phyloP scores from a whole-genome alignment of 2,329 filamentous ascomycete species.

The Fusarium chaquense region DNA sequence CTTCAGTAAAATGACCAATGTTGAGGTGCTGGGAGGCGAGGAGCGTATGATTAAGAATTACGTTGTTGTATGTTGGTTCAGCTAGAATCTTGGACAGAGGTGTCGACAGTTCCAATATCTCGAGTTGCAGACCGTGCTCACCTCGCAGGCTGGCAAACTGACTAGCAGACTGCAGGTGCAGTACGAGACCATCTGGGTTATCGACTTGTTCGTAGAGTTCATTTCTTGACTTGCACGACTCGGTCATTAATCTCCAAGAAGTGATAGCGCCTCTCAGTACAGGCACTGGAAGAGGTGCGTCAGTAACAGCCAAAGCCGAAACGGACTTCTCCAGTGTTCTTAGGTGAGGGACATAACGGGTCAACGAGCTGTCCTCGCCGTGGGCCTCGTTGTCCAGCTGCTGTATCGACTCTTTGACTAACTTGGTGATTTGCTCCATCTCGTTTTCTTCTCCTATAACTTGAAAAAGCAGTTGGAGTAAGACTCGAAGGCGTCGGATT shows the following conservation, averaged over 20 bases:
- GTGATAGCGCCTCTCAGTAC: slow-evolving; percentile 55
- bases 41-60: slow-evolving; percentile 61
- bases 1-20: slow-evolving; percentile 65
- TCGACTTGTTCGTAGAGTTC: slow-evolving; percentile 62
- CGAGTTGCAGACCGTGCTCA: slow-evolving; percentile 59
- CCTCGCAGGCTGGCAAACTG: slow-evolving; percentile 66
- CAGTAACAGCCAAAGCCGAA: slow-evolving; percentile 56
- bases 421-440: slow-evolving; percentile 54
- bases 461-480: slow-evolving; percentile 62
- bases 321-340: slow-evolving; percentile 60
- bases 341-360: slow-evolving; percentile 62
- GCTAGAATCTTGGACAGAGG: slow-evolving; percentile 55
- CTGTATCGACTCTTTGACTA: slow-evolving; percentile 55
- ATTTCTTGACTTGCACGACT: slow-evolving; percentile 53
- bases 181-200: slow-evolving; percentile 61
- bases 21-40: slow-evolving; percentile 66
- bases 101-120: slow-evolving; percentile 61
- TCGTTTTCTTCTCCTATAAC: slow-evolving; percentile 60
- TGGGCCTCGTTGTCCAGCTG: slow-evolving; percentile 53
- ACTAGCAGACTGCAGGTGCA: slow-evolving; percentile 63
- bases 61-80: slow-evolving; percentile 53
- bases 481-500: slow-evolving; percentile 64
- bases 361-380: slow-evolving; percentile 60
- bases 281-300: slow-evolving; percentile 48
- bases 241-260: slow-evolving; percentile 60